phyloP scores from a whole-genome alignment of 2,329 filamentous ascomycete genomes.

The Aschersonia sp. region DNA sequence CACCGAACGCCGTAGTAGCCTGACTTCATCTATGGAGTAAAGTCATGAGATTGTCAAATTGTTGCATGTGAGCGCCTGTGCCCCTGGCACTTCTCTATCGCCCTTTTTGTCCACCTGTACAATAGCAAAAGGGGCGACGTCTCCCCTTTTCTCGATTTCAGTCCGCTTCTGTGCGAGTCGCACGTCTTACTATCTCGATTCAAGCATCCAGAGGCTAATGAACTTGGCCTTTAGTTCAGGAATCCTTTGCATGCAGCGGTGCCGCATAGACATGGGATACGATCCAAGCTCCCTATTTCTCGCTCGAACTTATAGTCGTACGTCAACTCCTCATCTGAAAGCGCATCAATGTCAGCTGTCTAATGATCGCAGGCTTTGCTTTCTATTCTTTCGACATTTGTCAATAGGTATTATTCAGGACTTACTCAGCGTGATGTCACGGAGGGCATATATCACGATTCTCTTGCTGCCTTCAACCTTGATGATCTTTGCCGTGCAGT shows the following conservation, averaged over 20 bases:
- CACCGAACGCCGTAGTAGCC: conserved; percentile 4
- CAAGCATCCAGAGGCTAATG: background rate
- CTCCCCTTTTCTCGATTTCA: background rate
- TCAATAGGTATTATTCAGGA: conserved; percentile 10
- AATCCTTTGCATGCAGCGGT: conserved; percentile 96
- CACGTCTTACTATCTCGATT: too few relatives aligned
- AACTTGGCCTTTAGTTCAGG: conserved; percentile 58
- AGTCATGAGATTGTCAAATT: too few relatives aligned
- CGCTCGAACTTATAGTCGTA: conserved; percentile 99
- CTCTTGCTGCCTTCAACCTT: conserved; percentile 95
- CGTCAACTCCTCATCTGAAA: conserved; percentile 87
- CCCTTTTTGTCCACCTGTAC: too few relatives aligned
- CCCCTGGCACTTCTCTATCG: too few relatives aligned
- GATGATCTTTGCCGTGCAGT: conserved; percentile 98
- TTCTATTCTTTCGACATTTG: too few relatives aligned
- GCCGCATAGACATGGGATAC: conserved; percentile 93
- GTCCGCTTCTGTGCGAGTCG: background rate
- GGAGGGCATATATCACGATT: conserved; percentile 95
- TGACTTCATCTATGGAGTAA: background rate
- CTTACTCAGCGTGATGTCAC: conserved; percentile 90
- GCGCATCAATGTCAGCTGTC: conserved; percentile 4
- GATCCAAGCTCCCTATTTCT: conserved; percentile 85
- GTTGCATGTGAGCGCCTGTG: too few relatives aligned
- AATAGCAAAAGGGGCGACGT: too few relatives aligned
- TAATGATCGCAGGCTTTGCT: too few relatives aligned